phyloP scores from a whole-genome alignment of 2,329 filamentous ascomycete genomes.

The Huntiella decipiens region DNA sequence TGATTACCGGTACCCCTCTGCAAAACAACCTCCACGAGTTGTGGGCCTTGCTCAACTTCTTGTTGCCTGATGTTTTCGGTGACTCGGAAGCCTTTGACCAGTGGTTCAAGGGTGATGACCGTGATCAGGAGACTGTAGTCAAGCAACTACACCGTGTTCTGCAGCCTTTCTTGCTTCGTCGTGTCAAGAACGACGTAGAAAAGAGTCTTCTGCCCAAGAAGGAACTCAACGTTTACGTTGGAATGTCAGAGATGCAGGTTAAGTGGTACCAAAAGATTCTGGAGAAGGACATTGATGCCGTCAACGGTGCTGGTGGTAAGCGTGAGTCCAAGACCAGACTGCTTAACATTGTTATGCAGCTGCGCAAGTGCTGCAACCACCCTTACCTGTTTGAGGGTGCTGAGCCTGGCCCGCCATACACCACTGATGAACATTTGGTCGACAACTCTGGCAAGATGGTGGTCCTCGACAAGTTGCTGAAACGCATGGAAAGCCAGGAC shows the following conservation, averaged over 20 bases:
- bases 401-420: conserved; percentile 92
- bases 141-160: conserved; percentile 88
- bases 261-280: conserved; percentile 99
- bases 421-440: conserved; percentile 88
- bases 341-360: conserved; percentile 97
- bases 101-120: conserved; percentile 85
- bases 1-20: conserved; percentile 90
- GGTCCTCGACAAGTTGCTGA: conserved; percentile 80
- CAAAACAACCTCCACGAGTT: conserved; percentile 97
- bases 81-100: conserved; percentile 93
- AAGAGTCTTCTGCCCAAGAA: conserved; percentile 96
- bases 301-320: conserved; percentile 91
- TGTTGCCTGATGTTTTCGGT: conserved; percentile 95
- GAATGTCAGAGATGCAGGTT: conserved; percentile 98
- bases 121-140: conserved; percentile 86
- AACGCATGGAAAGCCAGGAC: conserved; percentile 64
- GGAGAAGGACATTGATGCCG: conserved; percentile 96
- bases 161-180: conserved; percentile 79
- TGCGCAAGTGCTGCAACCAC: conserved; percentile 97
- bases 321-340: conserved; percentile 93
- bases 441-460: conserved; percentile 95
- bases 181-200: conserved; percentile 94
- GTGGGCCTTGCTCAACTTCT: conserved; percentile 92
- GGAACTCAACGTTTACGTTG: conserved; percentile 89
- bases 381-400: conserved; percentile 96